These are phyloP conservation scores for Areca catechu DNA, from an alignment of 176 grass and related monocot genomes.

Conservation along the genomic window DNA sequence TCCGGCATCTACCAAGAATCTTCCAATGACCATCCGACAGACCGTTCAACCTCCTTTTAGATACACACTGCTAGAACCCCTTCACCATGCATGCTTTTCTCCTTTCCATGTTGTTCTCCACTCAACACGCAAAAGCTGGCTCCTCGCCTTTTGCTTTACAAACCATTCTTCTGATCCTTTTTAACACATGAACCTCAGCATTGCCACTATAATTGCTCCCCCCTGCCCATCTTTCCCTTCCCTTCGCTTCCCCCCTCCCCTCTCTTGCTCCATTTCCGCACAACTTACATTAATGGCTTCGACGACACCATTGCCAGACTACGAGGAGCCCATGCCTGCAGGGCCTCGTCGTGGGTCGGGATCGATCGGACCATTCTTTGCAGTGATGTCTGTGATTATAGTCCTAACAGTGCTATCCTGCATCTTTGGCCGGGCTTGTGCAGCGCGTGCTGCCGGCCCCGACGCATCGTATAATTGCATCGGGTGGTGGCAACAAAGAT, in stretches of 20 bases:
- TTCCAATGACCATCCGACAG: too few species aligned
- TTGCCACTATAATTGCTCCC: too few species aligned
- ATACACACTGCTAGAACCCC: not conserved
- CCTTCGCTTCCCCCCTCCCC: too few species aligned
- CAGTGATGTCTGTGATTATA: constrained; percentile 49
- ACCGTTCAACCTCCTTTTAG: too few species aligned
- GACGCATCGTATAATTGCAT: too few species aligned
- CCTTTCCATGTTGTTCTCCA: constrained; percentile 44
- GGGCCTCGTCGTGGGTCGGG: constrained; percentile 7
- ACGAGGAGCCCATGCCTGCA: constrained; percentile 9
- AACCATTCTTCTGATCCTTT: too few species aligned
- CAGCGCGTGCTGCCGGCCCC: not conserved
- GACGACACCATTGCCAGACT: constrained; percentile 30
- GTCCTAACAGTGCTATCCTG: constrained; percentile 62
- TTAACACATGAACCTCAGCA: too few species aligned
- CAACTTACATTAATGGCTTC: constrained; percentile 17
- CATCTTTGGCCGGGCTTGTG: constrained; percentile 33
- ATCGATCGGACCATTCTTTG: constrained; percentile 55
- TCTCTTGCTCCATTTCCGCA: too few species aligned
- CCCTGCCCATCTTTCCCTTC: too few species aligned
- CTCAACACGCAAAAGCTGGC: constrained; percentile 37
- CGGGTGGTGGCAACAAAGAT: not conserved
- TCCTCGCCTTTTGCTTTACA: not conserved
- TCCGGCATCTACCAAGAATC: too few species aligned
- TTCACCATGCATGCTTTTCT: constrained; percentile 15